Conservation (phyloP, 2,329 filamentous ascomycete species). For the Clarireedia monteithiana region DNA sequence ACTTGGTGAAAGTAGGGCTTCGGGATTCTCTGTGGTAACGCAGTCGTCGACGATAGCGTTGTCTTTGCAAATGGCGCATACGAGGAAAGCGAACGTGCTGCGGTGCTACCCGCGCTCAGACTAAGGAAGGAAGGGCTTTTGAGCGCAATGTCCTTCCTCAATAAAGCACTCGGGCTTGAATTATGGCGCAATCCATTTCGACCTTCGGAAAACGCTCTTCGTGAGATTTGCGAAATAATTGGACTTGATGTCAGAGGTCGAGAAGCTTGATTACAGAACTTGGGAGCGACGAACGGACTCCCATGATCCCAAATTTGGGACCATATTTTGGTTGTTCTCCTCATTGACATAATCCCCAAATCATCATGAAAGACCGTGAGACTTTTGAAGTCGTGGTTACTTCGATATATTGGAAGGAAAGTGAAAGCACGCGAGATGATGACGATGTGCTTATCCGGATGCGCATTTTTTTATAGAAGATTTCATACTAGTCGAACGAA, state of each 20-base stretch:
- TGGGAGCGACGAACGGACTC: slow-evolving; percentile 16
- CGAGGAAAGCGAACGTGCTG: slow-evolving; percentile 26
- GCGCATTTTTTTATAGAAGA: slow-evolving; percentile 6
- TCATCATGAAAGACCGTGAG: slow-evolving; percentile 34
- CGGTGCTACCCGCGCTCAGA: slow-evolving; percentile 31
- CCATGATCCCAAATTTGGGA: slow-evolving; percentile 33
- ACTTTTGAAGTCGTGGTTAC: slow-evolving; percentile 21
- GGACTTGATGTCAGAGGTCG: slow-evolving; percentile 10
- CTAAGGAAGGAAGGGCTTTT: slow-evolving; percentile 46
- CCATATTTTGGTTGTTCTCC: slow-evolving; percentile 39
- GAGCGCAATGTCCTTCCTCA: slow-evolving; percentile 45
- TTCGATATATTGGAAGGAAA: slow-evolving; percentile 4
- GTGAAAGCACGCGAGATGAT: slow-evolving; percentile 2
- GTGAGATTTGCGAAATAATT: slow-evolving; percentile 11
- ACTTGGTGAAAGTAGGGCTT: slow-evolving; percentile 13
- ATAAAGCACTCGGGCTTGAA: slow-evolving; percentile 30
- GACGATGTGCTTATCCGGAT: slow-evolving; percentile 8
- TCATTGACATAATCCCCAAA: slow-evolving; percentile 37
- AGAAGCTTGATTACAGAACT: slow-evolving; percentile 11
- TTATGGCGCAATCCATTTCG: slow-evolving; percentile 24
- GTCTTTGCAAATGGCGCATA: slow-evolving; percentile 19
- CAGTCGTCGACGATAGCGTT: slow-evolving; percentile 16
- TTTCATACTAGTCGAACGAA: slow-evolving; percentile 2
- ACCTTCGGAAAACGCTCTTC: slow-evolving; percentile 16
- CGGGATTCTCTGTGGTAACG: slow-evolving; percentile 10